Base-by-base conservation (phyloP, 106 monocot species). In the Ottelia alismoides region DNA sequence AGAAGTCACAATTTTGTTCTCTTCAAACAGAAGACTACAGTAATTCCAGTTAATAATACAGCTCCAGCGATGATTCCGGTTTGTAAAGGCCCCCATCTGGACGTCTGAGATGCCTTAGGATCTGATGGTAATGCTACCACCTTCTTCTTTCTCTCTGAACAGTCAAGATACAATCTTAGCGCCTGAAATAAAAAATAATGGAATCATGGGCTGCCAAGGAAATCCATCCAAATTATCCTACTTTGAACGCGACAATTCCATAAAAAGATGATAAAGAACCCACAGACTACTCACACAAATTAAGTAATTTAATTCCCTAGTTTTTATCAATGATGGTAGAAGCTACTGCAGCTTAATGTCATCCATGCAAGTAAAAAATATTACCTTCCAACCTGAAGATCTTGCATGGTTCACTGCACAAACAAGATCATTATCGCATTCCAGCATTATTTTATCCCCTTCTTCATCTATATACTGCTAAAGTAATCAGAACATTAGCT, bases 401-500 rank as follows among this genome's bases (percentile, higher is more conserved):
- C 65, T 81, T 25, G 88, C 88, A 69, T 78, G 65, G 45, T 56
- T 74, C 14, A 88, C 73, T 54, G 94, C 94, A 43, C 49, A 70
- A 31, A 53, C 40, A 69, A 96, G 84, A 66, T 96, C 94, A 53
- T 12, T 56, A 69, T 96, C 81, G 6, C 81, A 72, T 30, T 76
- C 47, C 27, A 96, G 63, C 17, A 96, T 52, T 52, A 96, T 75
- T 55, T 52, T 88, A 54, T 88, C 94, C 11, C 78, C 84, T 74
- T 96, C 94, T 61, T 88, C 94, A 74, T 96, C 94, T 49, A 82
- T 76, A 72, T 96, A 96, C 94, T 96, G 73, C 69, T 75, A 2
- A 28, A 49, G 31, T 22, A 19, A 70, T 11, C 17, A 43, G 45
- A 18, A 43, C 19, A 3, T 6, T 6, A 12, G 35, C 12, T 35